These are phyloP conservation scores for Phytophthora aleatoria DNA, from an alignment of 352 stramenopile genomes.

Conservation along the genomic window DNA sequence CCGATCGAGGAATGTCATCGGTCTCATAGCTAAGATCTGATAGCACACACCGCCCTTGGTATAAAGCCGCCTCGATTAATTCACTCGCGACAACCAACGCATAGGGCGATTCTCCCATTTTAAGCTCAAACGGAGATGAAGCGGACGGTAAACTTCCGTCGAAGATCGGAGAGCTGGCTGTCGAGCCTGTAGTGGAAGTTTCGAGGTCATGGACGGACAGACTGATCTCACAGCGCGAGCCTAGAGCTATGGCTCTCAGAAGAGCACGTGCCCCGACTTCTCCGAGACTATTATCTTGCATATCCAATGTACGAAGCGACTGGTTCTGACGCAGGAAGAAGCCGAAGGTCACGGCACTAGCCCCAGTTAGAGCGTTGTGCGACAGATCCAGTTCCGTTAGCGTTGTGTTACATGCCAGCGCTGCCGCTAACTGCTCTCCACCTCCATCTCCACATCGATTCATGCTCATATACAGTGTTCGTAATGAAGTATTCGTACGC, in stretches of 20 bases:
- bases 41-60: conserved; percentile 46
- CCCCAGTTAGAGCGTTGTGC: conserved; percentile 61
- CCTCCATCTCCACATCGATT: conserved; percentile 72
- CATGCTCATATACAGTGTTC: conserved; percentile 63
- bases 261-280: conserved; percentile 61
- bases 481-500: conserved; percentile 52
- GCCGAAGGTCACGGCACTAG: conserved; percentile 59
- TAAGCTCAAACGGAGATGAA: conserved; percentile 64
- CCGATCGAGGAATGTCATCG: conserved; percentile 19
- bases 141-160: conserved; percentile 56
- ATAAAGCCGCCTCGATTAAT: conserved; percentile 49
- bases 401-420: conserved; percentile 53
- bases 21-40: conserved; percentile 49
- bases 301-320: conserved; percentile 41
- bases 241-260: conserved; percentile 49
- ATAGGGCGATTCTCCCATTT: conserved; percentile 60
- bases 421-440: conserved; percentile 58
- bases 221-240: conserved; percentile 59
- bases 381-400: conserved; percentile 59
- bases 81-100: conserved; percentile 63
- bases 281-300: conserved; percentile 68
- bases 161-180: conserved; percentile 42
- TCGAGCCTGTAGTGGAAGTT: conserved; percentile 28
- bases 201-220: conserved; percentile 60
- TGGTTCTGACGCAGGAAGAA: conserved; percentile 60